Evolutionary conservation across 225 moss, liverwort and hornwort species (phyloP), one percentile per base, ranked within the genome.

Genomic region (Marchantia polymorpha): DNA sequence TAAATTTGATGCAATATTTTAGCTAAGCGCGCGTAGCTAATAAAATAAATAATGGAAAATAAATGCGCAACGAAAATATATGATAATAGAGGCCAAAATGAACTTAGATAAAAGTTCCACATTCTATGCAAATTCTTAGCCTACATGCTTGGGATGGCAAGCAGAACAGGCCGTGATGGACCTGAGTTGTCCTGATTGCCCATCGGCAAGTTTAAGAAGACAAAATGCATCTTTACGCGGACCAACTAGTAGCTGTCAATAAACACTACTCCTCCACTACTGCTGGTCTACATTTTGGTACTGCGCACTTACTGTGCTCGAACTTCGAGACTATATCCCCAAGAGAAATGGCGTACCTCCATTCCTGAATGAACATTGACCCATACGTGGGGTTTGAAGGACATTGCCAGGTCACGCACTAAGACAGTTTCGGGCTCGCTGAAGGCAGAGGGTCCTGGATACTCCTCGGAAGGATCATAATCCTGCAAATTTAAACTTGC

Each of bases 351-450:
- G 23, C 7, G 26, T 82, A 86, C 89, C 91, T 93, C 93, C 95
- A 95, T 95, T 30, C 93, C 95, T 23, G 95, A 93, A 78, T 95
- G 93, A 46, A 95, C 94, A 68, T 78, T 90, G 56, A 95, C 84
- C 95, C 95, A 99, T 65, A 99, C 86, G 76, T 99, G 97, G 11
- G 97, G 97, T 50, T 86, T 82, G 66, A 99, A 93, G 13, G 88
- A 86, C 75, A 82, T 79, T 5, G 95, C 90, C 64, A 99, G 88
- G 81, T 89, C 86, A 19, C 79, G 90, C 58, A 99, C 67, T 72
- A 99, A 87, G 78, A 81, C 85, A 23, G 93, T 91, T 85, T 99
- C 97, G 10, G 97, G 97, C 83, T 99, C 97, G 78, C 97, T 99
- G 5, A 95, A 95, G 12, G 95, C 86, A 0, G 88, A 88, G 6